Percentiles rank a stretch among this genome's conserved stretches.
phyloP scores from a whole-genome alignment of 2,329 filamentous ascomycete species.

The Albophoma yamanashiensis region DNA sequence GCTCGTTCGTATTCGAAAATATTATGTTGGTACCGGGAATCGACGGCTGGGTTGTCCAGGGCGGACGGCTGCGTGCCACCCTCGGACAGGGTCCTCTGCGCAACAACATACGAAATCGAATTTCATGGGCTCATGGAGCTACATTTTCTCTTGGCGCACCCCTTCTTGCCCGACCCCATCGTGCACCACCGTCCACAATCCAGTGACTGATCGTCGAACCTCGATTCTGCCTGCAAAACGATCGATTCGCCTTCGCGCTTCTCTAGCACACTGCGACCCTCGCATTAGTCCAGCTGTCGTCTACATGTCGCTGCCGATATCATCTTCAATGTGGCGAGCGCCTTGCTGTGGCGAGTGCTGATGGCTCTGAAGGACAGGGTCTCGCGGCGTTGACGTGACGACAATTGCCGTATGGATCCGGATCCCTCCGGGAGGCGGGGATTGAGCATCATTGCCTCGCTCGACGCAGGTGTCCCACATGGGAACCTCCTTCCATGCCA shows the following conservation, averaged over 20 bases:
- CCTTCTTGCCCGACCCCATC: no score
- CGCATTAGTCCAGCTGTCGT: neutral
- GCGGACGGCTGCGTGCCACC: neutral
- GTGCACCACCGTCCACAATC: neutral
- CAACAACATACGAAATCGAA: neutral
- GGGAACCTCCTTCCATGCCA: neutral
- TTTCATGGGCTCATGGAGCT: neutral
- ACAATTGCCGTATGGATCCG: slow-evolving; percentile 1
- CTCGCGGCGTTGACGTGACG: neutral
- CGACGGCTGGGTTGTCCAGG: neutral
- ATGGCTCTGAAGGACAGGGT: neutral
- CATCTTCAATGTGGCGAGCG: no score
- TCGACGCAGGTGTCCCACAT: neutral
- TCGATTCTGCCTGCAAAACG: no score
- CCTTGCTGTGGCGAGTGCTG: neutral
- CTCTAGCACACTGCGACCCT: neutral
- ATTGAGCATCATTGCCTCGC: neutral
- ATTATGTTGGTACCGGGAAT: neutral
- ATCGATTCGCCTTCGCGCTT: neutral
- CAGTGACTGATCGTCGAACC: neutral
- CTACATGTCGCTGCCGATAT: neutral
- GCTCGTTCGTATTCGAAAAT: neutral
- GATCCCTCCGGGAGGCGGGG: neutral
- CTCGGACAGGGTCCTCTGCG: neutral
- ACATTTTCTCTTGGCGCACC: neutral